These are phyloP conservation scores for Phytophthora melonis DNA, from an alignment of 352 stramenopile species.

Conservation along the genomic window DNA sequence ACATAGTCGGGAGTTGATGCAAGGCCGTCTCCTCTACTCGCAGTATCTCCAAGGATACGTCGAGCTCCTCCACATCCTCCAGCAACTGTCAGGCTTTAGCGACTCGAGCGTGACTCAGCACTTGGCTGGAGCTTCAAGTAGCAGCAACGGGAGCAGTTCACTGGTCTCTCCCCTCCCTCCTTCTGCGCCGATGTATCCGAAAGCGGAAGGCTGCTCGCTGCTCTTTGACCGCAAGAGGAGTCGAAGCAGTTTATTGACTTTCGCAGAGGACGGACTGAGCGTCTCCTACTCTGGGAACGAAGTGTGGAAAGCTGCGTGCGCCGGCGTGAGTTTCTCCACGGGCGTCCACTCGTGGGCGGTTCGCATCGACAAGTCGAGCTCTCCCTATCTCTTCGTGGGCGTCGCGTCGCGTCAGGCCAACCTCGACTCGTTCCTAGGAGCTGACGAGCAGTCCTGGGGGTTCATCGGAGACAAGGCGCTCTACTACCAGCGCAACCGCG, in stretches of 20 bases:
- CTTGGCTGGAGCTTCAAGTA: background rate
- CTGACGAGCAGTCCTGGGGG: slow-evolving; percentile 98
- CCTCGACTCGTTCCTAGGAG: slow-evolving; percentile 96
- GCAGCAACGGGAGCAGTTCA: background rate
- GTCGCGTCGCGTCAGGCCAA: too few relatives aligned
- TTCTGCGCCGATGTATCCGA: background rate
- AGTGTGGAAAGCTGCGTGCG: slow-evolving; percentile 90
- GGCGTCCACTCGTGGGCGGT: slow-evolving; percentile 89
- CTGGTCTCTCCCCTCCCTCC: slow-evolving; percentile 1
- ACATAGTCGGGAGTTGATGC: slow-evolving; percentile 60
- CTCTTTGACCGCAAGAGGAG: slow-evolving; percentile 75
- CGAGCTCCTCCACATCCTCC: slow-evolving; percentile 58
- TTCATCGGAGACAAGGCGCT: slow-evolving; percentile 99
- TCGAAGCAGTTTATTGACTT: slow-evolving; percentile 62
- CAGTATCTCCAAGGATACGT: slow-evolving; percentile 78
- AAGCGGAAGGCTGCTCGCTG: slow-evolving; percentile 15
- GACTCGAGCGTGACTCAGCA: background rate
- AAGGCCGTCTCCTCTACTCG: slow-evolving; percentile 74
- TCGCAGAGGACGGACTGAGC: slow-evolving; percentile 72
- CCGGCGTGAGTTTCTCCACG: slow-evolving; percentile 68
- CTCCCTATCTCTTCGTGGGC: slow-evolving; percentile 97
- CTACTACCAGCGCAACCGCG: slow-evolving; percentile 97
- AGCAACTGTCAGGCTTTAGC: background rate
- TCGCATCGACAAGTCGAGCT: slow-evolving; percentile 95
- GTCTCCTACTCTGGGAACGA: slow-evolving; percentile 86